Conservation (phyloP, 108 stramenopile species). For the Nannochloropsis oceanica region DNA sequence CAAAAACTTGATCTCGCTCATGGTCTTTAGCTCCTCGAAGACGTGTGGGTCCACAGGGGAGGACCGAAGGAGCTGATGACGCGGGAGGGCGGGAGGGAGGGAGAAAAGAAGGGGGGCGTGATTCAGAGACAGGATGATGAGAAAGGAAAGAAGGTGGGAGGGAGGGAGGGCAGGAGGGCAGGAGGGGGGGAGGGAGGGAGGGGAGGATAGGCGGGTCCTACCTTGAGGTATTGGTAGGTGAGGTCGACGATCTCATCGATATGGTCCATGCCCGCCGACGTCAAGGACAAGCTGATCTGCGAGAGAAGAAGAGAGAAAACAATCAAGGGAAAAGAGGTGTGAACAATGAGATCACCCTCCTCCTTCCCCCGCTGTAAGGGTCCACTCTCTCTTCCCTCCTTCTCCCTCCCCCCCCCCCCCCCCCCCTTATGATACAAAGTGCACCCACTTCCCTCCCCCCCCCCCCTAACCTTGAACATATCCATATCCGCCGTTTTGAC, state of each 20-base stretch:
- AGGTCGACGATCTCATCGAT: conserved; percentile 26
- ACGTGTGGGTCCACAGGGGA: background rate
- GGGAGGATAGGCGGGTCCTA: conserved; percentile 1
- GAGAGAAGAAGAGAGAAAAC: background rate
- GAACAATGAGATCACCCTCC: background rate
- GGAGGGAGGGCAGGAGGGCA: background rate
- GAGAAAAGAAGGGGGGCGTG: background rate
- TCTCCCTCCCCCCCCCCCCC: too few species aligned
- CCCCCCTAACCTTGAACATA: conserved; percentile 14
- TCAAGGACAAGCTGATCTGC: conserved; percentile 2
- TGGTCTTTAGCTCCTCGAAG: conserved; percentile 11
- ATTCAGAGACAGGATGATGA: background rate
- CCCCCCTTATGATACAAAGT: background rate
- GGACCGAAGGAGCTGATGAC: background rate
- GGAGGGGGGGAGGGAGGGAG: background rate
- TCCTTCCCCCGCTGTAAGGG: background rate
- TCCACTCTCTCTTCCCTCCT: too few species aligned
- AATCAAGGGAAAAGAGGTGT: background rate
- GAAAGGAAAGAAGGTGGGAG: background rate
- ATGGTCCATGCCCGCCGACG: conserved; percentile 25
- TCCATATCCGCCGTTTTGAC: conserved; percentile 7
- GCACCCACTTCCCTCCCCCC: background rate
- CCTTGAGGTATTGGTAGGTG: conserved; percentile 11
- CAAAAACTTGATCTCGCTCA: conserved; percentile 19
- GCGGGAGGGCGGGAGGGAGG: background rate